A percentile compares a stretch with the other conserved stretches of the same genome.
Conservation (phyloP, 345 rosid genomes). For the Salix suchowensis region DNA sequence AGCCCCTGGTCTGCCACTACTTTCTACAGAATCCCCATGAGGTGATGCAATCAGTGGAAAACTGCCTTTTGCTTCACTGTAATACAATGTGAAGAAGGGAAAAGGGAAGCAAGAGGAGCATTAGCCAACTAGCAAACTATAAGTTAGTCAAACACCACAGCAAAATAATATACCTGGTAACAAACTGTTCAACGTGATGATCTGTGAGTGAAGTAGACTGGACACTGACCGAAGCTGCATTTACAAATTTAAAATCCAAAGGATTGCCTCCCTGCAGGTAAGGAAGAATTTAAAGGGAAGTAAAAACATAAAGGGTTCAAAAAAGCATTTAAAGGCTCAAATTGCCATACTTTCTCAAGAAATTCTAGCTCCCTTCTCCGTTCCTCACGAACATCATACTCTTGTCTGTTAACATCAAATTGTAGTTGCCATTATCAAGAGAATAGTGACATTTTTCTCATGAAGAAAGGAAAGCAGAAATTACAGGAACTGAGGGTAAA, state of each 20-base stretch:
- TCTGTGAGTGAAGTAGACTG: slow-evolving; percentile 91
- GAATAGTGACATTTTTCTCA: background rate
- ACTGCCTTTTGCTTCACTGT: slow-evolving; percentile 96
- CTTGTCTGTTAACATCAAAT: slow-evolving; percentile 63
- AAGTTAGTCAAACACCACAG: slow-evolving; percentile 9
- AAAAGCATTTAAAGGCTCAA: slow-evolving; percentile 17
- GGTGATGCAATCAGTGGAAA: slow-evolving; percentile 89
- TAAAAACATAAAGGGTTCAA: slow-evolving; percentile 8
- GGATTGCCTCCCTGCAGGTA: slow-evolving; percentile 94
- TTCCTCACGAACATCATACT: slow-evolving; percentile 96
- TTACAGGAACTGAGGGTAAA: background rate
- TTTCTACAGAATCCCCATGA: slow-evolving; percentile 90
- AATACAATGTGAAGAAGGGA: slow-evolving; percentile 15
- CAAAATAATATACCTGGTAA: slow-evolving; percentile 59
- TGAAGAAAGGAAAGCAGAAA: background rate
- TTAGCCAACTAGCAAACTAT: slow-evolving; percentile 13
- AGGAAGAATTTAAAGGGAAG: slow-evolving; percentile 12
- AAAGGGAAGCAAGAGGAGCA: slow-evolving; percentile 8
- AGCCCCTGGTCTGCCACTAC: slow-evolving; percentile 86
- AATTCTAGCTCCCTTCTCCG: slow-evolving; percentile 92
- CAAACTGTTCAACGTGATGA: slow-evolving; percentile 75
- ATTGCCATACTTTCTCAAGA: slow-evolving; percentile 83
- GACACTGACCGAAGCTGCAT: slow-evolving; percentile 71
- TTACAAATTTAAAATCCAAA: slow-evolving; percentile 83
- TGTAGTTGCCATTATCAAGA: background rate